Base-by-base conservation (phyloP, 2,329 filamentous ascomycete genomes). In the Trichoderma citrinoviride region DNA sequence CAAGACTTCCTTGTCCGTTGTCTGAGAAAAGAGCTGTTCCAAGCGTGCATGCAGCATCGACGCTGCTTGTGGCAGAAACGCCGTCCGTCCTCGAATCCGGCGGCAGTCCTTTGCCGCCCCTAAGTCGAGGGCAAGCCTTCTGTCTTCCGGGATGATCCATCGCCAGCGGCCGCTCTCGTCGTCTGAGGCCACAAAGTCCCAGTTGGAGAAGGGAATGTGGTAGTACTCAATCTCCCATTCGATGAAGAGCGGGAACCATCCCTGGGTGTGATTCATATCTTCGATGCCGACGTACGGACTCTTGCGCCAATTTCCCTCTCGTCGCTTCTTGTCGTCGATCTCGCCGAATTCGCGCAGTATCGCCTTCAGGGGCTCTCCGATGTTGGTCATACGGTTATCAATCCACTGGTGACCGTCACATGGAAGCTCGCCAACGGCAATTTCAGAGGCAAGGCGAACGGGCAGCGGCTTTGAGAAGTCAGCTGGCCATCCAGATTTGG, bases 141-240 rank as follows among this genome's bases (percentile, higher is more conserved):
- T 37, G 10, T 37, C 41, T 2, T 43, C 41, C 6, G 15, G 15
- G 19, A 44, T 44, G 43, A 44, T 19, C 17, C 17, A 44, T 19
- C 17, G 43, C 43, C 43, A 44, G 6, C 17, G 43, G 6, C 43
- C 43, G 7, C 17, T 44, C 6, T 19, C 58, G 3, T 33, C 47
- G 6, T 40, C 21, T 23, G 44, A 14, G 12, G 33, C 33, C 25
- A 37, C 14, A 17, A 61, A 37, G 17, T 17, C 7, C 44, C 43
- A 61, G 46, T 21, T 14, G 15, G 19, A 19, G 5, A 52, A 21
- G 7, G 43, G 27, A n/a, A 61, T 17, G 46, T 61, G 46, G 29
- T 50, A 61, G 46, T 50, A 61, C 44, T 61, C 58, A 37, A 41
- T 7, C 25, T 61, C 58, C 58, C 58, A 61, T 27, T 61, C 58